Percentiles rank a stretch among this genome's conserved stretches.
These are phyloP conservation scores for Aspergillus sp. DNA, from an alignment of 2,329 filamentous ascomycete genomes.

Conservation along the genomic window DNA sequence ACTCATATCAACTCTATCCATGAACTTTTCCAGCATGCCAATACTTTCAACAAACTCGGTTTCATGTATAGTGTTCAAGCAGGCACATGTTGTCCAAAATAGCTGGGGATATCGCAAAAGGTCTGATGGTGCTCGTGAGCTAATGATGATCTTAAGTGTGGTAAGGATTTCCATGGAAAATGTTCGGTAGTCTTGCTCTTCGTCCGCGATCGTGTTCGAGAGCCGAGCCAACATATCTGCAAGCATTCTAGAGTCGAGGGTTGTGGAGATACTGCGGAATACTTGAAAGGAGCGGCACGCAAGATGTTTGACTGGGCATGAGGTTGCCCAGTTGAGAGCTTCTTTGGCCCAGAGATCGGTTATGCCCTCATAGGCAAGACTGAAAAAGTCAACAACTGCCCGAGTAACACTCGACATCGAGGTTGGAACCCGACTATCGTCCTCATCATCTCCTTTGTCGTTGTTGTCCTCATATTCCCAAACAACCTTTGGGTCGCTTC, in stretches of 20 bases:
- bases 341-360: constrained; percentile 90
- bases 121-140: constrained; percentile 77
- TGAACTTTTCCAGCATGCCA: constrained; percentile 84
- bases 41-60: constrained; percentile 90
- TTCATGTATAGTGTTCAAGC: constrained; percentile 95
- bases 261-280: constrained; percentile 90
- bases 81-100: constrained; percentile 98
- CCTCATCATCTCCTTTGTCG: constrained; percentile 71
- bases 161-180: constrained; percentile 98
- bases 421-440: constrained; percentile 78
- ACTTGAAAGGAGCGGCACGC: constrained; percentile 98
- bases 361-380: constrained; percentile 80
- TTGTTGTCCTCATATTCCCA: constrained; percentile 96
- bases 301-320: constrained; percentile 90
- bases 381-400: constrained; percentile 83
- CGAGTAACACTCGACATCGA: constrained; percentile 85
- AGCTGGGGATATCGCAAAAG: constrained; percentile 90
- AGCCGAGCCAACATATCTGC: constrained; percentile 94
- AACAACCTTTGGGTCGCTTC: constrained; percentile 80
- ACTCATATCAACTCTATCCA: constrained; percentile 81
- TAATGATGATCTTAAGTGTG: constrained; percentile 88
- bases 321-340: constrained; percentile 93
- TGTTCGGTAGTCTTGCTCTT: constrained; percentile 90
- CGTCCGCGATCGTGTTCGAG: constrained; percentile 95
- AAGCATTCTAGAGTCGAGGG: constrained; percentile 89